These are phyloP conservation scores for Ophiocordyceps australis DNA, from an alignment of 2,329 filamentous ascomycete genomes.

Conservation along the genomic window DNA sequence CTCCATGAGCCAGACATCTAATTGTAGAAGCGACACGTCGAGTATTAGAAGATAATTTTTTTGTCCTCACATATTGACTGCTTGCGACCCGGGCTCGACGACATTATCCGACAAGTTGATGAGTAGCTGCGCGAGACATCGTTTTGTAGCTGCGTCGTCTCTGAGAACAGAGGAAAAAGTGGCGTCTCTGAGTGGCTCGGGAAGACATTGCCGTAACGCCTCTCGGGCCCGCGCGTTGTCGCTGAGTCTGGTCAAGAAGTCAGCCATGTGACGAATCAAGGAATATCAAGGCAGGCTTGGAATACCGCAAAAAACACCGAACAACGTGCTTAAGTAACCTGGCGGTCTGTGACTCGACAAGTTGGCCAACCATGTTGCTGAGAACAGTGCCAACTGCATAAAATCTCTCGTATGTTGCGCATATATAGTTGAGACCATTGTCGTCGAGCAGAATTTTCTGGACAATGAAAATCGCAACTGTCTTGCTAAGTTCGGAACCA, in stretches of 20 bases:
- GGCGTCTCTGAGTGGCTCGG: slow-evolving; percentile 93
- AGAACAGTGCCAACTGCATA: slow-evolving; percentile 95
- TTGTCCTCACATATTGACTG: slow-evolving; percentile 17
- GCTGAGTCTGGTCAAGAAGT: slow-evolving; percentile 44
- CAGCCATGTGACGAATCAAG: too few relatives aligned
- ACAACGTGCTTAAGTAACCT: slow-evolving; percentile 94
- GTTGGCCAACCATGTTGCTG: slow-evolving; percentile 95
- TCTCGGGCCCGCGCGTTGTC: slow-evolving; percentile 94
- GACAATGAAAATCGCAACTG: slow-evolving; percentile 97
- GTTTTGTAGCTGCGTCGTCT: slow-evolving; percentile 93
- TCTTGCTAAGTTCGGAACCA: slow-evolving; percentile 94
- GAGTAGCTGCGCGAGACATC: slow-evolving; percentile 88
- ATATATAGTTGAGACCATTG: slow-evolving; percentile 93
- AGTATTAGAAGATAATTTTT: too few relatives aligned
- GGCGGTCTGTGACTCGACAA: slow-evolving; percentile 95
- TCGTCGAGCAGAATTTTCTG: slow-evolving; percentile 97
- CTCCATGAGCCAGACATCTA: too few relatives aligned
- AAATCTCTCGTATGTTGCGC: slow-evolving; percentile 95
- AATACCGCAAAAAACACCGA: slow-evolving; percentile 81
- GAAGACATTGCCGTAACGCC: slow-evolving; percentile 85
- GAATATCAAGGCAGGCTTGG: too few relatives aligned
- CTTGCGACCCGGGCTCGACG: slow-evolving; percentile 25
- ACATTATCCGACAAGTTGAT: slow-evolving; percentile 92
- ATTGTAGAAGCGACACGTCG: too few relatives aligned
- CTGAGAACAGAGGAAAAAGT: slow-evolving; percentile 93